Conservation (phyloP, 2,329 filamentous ascomycete species). For the Grosmannia penicillata region DNA sequence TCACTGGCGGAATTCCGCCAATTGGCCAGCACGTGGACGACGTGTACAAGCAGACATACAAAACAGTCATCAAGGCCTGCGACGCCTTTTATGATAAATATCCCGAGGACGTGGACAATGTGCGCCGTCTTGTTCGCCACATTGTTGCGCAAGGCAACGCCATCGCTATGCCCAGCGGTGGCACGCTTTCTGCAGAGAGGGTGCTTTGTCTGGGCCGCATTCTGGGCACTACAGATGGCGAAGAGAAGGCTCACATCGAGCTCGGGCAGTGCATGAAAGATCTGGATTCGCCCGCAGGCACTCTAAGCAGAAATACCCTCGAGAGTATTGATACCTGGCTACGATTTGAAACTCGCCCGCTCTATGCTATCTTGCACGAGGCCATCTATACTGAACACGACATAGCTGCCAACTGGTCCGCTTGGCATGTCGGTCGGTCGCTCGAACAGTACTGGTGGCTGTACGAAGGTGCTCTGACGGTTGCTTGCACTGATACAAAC, state of each 20-base stretch:
- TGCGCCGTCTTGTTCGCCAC: conserved; percentile 1
- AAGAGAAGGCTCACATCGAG: background rate
- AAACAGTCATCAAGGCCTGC: conserved; percentile 44
- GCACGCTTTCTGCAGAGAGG: conserved; percentile 5
- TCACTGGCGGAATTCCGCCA: conserved; percentile 53
- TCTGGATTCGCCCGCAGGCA: rapidly evolving
- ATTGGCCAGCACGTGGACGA: conserved; percentile 42
- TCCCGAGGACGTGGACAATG: conserved; percentile 39
- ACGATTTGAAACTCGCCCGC: conserved; percentile 10
- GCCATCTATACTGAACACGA: conserved; percentile 9
- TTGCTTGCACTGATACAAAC: background rate
- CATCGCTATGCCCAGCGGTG: conserved; percentile 4
- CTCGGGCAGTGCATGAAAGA: background rate
- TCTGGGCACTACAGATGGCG: conserved; percentile 8
- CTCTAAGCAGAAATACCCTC: background rate
- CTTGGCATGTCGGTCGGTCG: conserved; percentile 1
- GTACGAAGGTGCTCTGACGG: background rate
- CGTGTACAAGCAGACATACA: conserved; percentile 45
- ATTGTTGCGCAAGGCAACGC: background rate
- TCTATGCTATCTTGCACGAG: conserved; percentile 13
- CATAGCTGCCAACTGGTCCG: conserved; percentile 7
- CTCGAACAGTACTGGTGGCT: conserved; percentile 9
- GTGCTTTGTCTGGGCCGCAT: conserved; percentile 11
- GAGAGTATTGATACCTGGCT: conserved; percentile 6
- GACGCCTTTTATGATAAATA: conserved; percentile 50